phyloP scores from a whole-genome alignment of 2,329 filamentous ascomycete genomes.

The Pseudocercospora vitis region DNA sequence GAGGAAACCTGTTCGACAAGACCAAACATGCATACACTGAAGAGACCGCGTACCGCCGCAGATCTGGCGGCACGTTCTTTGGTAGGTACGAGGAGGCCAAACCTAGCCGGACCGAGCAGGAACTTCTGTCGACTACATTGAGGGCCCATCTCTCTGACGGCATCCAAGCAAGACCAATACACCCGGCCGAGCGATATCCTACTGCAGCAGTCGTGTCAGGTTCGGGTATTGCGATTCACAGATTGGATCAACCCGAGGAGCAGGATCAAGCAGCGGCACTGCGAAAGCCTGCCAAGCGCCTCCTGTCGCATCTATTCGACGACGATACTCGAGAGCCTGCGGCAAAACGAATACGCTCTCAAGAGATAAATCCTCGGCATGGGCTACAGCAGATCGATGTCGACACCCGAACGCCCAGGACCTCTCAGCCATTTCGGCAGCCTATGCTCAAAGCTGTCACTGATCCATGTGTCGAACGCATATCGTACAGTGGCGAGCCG shows the following conservation, averaged over 20 bases:
- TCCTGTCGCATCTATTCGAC: not conserved
- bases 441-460: slow-evolving; percentile 10
- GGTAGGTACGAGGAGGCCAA: not conserved
- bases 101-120: not conserved
- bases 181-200: not conserved
- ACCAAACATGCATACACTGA: not conserved
- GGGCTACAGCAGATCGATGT: not conserved
- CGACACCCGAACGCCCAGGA: too few species aligned
- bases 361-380: not conserved
- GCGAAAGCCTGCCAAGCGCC: not conserved
- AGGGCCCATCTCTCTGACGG: too few species aligned
- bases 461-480: slow-evolving; percentile 5
- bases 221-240: not conserved
- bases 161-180: not conserved
- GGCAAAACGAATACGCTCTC: not conserved
- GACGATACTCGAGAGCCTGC: not conserved
- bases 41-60: not conserved
- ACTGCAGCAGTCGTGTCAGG: not conserved
- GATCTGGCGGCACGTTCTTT: not conserved
- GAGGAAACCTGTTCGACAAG: not conserved
- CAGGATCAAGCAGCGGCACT: not conserved
- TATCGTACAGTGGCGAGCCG: slow-evolving; percentile 17
- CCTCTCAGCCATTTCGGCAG: too few species aligned
- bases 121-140: not conserved
- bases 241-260: not conserved